A percentile compares a stretch with the other conserved stretches of the same genome.
phyloP scores from a whole-genome alignment of 2,329 filamentous ascomycete species.

The Pyricularia sp. region DNA sequence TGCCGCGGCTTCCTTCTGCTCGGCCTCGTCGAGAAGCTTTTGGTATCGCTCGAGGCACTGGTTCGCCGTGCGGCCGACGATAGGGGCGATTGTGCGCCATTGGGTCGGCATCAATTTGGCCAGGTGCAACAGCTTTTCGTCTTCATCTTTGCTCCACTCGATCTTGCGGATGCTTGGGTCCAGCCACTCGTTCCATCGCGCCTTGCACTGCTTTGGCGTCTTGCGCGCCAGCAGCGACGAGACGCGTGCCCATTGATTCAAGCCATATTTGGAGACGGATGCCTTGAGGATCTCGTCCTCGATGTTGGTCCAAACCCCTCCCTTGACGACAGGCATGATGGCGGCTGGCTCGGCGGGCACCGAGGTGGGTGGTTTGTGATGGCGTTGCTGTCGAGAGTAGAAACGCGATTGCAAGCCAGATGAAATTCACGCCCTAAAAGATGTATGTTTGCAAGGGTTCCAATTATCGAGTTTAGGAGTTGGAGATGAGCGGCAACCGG shows the following conservation, averaged over 20 bases:
- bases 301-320: slow-evolving; percentile 67
- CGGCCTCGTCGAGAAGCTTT: slow-evolving; percentile 90
- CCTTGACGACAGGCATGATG: slow-evolving; percentile 63
- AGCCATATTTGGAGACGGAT: slow-evolving; percentile 85
- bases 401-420: background rate
- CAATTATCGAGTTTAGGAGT: background rate
- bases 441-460: background rate
- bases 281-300: slow-evolving; percentile 97
- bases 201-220: slow-evolving; percentile 98
- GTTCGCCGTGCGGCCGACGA: slow-evolving; percentile 91
- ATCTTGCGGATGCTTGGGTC: slow-evolving; percentile 97
- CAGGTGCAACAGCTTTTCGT: slow-evolving; percentile 92
- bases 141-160: slow-evolving; percentile 97
- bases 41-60: slow-evolving; percentile 97
- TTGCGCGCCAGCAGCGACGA: slow-evolving; percentile 95
- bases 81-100: slow-evolving; percentile 96
- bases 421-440: background rate
- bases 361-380: background rate
- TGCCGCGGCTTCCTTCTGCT: slow-evolving; percentile 71
- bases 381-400: slow-evolving; percentile 1
- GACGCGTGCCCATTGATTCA: slow-evolving; percentile 97
- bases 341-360: slow-evolving; percentile 1
- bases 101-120: slow-evolving; percentile 98
- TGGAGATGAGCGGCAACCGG: background rate
- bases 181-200: slow-evolving; percentile 96